Conservation (phyloP, 2,329 filamentous ascomycete species). For the Paraphaeosphaeria minitans region DNA sequence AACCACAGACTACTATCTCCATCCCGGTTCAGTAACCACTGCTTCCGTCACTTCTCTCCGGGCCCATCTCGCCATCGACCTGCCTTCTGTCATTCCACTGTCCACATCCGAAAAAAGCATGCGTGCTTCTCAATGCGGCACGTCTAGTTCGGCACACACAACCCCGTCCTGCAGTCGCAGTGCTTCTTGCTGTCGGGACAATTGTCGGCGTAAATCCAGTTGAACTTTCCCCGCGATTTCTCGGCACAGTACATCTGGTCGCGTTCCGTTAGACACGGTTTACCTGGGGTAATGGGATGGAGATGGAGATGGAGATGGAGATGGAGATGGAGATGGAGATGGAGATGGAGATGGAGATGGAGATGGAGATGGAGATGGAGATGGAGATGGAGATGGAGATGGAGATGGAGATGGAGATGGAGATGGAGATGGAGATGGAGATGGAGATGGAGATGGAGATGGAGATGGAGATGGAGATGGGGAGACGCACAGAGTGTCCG, state of each 20-base stretch:
- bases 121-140: neutral
- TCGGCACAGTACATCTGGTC: conserved; percentile 9
- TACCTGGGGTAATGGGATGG: no score
- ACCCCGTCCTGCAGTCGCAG: conserved; percentile 10
- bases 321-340: no score
- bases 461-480: neutral
- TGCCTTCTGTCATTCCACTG: no score
- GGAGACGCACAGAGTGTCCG: conserved; percentile 9
- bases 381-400: neutral
- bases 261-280: neutral
- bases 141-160: neutral
- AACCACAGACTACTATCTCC: neutral
- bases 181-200: conserved; percentile 11
- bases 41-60: neutral
- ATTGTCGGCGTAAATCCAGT: conserved; percentile 14
- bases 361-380: no score
- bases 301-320: neutral
- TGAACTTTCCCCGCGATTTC: conserved; percentile 9
- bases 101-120: neutral
- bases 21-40: neutral
- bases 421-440: neutral
- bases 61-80: neutral
- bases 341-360: neutral
- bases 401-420: no score
- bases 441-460: no score